These are phyloP conservation scores for Orbilia ellipsospora DNA, from an alignment of 2,329 filamentous ascomycete species.

Conservation along the genomic window DNA sequence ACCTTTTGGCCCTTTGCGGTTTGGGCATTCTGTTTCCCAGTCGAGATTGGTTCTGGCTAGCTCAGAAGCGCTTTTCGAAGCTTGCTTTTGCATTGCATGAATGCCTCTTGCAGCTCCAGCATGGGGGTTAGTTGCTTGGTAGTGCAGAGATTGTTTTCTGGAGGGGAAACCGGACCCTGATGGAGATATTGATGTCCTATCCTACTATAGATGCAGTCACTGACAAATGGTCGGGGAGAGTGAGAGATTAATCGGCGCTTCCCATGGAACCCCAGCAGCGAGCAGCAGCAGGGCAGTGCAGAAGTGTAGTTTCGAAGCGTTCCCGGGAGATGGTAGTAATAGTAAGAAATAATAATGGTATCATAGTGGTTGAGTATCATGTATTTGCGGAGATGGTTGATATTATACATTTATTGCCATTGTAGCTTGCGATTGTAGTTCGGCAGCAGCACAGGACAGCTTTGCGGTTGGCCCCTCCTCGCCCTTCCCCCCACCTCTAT, in stretches of 20 bases:
- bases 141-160: not conserved
- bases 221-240: not conserved
- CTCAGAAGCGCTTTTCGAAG: not conserved
- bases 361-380: no score
- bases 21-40: constrained; percentile 2
- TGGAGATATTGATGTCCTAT: constrained; percentile 1
- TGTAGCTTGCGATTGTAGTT: no score
- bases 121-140: not conserved
- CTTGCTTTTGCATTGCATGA: not conserved
- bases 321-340: no score
- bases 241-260: constrained; percentile 32
- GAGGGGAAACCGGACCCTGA: constrained; percentile 7
- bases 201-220: not conserved
- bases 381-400: no score
- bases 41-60: constrained; percentile 16
- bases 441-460: no score
- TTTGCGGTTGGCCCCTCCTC: constrained; percentile 30
- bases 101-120: not conserved
- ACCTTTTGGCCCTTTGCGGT: not conserved
- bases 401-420: no score
- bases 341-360: no score
- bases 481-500: not conserved
- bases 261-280: not conserved
- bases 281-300: constrained; percentile 25
- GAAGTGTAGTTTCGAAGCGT: no score